A percentile compares a stretch with the other conserved stretches of the same genome.
Evolutionary conservation across 2,329 filamentous ascomycete genomes (phyloP).

Genomic region (Aspergillus amoenus): DNA sequence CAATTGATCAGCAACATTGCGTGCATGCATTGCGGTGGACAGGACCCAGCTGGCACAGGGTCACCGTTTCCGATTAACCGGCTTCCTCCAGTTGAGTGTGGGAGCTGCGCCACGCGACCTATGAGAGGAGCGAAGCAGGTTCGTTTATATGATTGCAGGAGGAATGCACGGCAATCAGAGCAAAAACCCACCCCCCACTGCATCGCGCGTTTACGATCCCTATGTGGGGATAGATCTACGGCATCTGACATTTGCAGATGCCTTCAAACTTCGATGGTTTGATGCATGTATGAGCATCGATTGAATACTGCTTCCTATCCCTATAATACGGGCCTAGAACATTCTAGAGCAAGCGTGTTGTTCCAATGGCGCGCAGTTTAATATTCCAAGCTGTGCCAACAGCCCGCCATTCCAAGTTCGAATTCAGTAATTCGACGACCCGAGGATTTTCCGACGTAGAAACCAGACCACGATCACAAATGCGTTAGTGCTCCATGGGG

Average conservation of each 20-base stretch:
- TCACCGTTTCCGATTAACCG: not conserved
- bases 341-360: not conserved
- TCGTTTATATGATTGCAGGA: not conserved
- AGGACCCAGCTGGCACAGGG: not conserved
- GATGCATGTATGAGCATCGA: not conserved
- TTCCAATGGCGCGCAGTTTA: too few species aligned
- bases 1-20: too few species aligned
- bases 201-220: not conserved
- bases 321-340: not conserved
- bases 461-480: not conserved
- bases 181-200: not conserved
- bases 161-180: not conserved
- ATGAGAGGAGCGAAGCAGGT: not conserved
- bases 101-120: not conserved
- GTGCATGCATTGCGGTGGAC: too few species aligned
- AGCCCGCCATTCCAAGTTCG: not conserved
- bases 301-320: not conserved
- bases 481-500: constrained; percentile 1
- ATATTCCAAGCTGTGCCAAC: too few species aligned
- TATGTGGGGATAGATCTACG: not conserved
- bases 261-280: not conserved
- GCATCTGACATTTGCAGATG: not conserved
- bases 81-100: not conserved
- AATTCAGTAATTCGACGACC: not conserved
- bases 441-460: not conserved